Evolutionary conservation across 2,329 filamentous ascomycete genomes (phyloP), one percentile per base, ranked within the genome.

Genomic region (Diplocarpon rosae): DNA sequence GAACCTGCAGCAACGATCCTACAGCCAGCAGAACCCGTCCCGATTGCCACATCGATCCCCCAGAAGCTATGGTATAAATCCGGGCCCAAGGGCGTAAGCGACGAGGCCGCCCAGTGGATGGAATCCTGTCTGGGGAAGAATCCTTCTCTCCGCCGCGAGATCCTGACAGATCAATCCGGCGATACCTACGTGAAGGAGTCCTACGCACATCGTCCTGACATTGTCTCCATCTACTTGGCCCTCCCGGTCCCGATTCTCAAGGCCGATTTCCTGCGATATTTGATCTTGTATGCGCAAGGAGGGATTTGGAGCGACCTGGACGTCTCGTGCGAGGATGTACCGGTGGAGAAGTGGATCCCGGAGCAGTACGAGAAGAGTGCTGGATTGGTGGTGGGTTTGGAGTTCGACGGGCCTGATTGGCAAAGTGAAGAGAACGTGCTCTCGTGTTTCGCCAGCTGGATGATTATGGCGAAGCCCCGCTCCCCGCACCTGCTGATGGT

Each of bases 281-380:
- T 69, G 5, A 55, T 68, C n/a, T 50, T 68, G 0, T 63, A 61
- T 38, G 54, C 60, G 3, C 53, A 67, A 38, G 66, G 66, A 1
- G 66, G 66, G 1, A 56, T 66, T n/a, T 69, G 63, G 60, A 63
- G 56, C 20, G 66, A 69, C 35, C 52, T 68, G 8, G 65, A 69
- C 45, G 59, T 65, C 5, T 62, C 59, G 0, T 65, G 62, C 45
- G 56, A 63, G 42, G 56, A 51, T 24, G 33, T 48, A 24, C 51
- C 59, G 0, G 62, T 67, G 12, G 45, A 52, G 5, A 48, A 61
- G 1, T 68, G 65, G 64, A 55, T 69, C 5, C 65, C 65, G 0
- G 20, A 28, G 5, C 47, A 63, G 37, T 61, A 63, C 34, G 54
- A 52, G 20, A 43, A 55, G 5, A 31, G 37, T 2, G 54, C 62